A percentile compares a stretch with the other conserved stretches of the same genome.
Evolutionary conservation across 2,329 filamentous ascomycete species (phyloP).

Genomic region (Dactylellina cionopaga): DNA sequence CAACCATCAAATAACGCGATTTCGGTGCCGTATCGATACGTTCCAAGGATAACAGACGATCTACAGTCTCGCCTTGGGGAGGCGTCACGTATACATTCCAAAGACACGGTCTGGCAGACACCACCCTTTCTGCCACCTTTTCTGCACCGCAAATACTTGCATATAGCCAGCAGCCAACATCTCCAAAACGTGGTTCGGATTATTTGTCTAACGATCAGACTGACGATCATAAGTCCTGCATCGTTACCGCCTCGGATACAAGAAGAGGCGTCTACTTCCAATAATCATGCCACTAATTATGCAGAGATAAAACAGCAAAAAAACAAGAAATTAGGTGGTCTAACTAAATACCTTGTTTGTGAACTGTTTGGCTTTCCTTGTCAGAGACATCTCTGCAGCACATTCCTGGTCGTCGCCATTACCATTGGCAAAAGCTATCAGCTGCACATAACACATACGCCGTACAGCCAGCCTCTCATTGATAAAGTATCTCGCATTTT

Average conservation of each 20-base stretch:
- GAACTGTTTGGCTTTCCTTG: not conserved
- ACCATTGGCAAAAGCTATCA: constrained; percentile 27
- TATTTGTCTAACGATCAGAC: constrained; percentile 45
- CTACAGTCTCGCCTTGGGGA: constrained; percentile 4
- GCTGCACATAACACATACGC: too few species aligned
- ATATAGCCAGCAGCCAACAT: constrained; percentile 42
- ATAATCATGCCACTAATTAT: constrained; percentile 9
- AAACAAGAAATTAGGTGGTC: constrained; percentile 22
- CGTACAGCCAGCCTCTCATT: constrained; percentile 34
- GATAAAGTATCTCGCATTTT: constrained; percentile 5
- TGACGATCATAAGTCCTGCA: constrained; percentile 43
- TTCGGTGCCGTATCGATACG: constrained; percentile 39
- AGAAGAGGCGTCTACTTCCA: not conserved
- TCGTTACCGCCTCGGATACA: constrained; percentile 29
- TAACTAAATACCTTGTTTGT: constrained; percentile 25
- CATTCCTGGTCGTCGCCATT: constrained; percentile 40
- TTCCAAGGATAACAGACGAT: constrained; percentile 24
- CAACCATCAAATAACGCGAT: constrained; percentile 43
- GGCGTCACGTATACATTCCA: constrained; percentile 48
- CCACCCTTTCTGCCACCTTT: constrained; percentile 1
- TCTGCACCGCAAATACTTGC: constrained; percentile 21
- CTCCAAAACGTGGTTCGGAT: constrained; percentile 49
- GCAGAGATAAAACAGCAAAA: constrained; percentile 13
- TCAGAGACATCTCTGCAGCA: constrained; percentile 30
- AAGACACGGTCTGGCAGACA: constrained; percentile 21